These are phyloP conservation scores for Heliamphora pulchella DNA, from an alignment of 179 eudicot species.

Conservation along the genomic window DNA sequence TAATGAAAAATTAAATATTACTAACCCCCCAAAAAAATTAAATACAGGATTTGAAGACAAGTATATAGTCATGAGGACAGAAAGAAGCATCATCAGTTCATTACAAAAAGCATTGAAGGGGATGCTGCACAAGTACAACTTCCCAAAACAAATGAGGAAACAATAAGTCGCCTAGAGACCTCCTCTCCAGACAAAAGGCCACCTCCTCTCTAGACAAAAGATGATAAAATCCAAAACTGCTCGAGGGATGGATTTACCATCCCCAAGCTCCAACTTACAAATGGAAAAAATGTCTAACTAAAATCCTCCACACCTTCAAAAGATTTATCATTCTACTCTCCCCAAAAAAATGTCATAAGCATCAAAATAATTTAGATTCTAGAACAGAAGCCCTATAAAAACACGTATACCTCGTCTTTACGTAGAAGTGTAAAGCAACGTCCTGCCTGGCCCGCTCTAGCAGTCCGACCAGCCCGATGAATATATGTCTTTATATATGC, in stretches of 20 bases:
- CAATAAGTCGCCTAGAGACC: background rate
- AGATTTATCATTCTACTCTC: background rate
- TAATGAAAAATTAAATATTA: background rate
- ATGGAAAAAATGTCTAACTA: background rate
- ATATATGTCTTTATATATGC: constrained; percentile 74
- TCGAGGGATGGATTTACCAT: background rate
- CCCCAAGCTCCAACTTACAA: background rate
- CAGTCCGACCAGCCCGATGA: constrained; percentile 96
- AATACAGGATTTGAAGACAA: background rate
- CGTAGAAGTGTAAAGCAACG: constrained; percentile 78
- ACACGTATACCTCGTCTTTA: constrained; percentile 56
- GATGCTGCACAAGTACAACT: background rate
- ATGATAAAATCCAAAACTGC: background rate
- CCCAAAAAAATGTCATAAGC: background rate
- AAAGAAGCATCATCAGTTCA: background rate
- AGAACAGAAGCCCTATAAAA: constrained; percentile 6
- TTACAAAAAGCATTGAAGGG: background rate
- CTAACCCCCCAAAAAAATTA: background rate
- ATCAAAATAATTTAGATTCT: background rate
- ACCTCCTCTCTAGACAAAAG: background rate
- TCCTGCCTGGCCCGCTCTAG: constrained; percentile 89
- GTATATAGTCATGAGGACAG: background rate
- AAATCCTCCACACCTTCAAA: background rate
- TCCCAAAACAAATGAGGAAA: background rate
- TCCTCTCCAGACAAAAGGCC: background rate